Evolutionary conservation across 2,329 filamentous ascomycete species (phyloP).

Genomic region (Fusarium camptoceras): DNA sequence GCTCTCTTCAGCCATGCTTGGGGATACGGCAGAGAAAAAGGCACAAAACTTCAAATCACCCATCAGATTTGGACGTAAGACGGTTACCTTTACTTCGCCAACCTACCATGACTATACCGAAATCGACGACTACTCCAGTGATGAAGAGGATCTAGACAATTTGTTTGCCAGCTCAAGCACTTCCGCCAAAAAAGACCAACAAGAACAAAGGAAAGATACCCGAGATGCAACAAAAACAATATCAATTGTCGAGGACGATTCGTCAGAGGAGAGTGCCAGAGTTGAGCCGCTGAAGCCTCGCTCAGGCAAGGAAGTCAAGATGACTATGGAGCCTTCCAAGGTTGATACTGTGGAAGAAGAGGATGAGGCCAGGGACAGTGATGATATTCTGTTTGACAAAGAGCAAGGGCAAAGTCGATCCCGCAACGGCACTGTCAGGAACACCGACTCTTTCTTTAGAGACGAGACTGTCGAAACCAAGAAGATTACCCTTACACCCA

Average conservation of each 20-base stretch:
- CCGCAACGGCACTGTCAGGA: constrained; percentile 86
- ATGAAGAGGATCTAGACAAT: constrained; percentile 71
- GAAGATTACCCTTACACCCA: constrained; percentile 96
- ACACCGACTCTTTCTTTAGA: constrained; percentile 97
- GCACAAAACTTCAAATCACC: constrained; percentile 82
- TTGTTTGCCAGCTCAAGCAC: constrained; percentile 51
- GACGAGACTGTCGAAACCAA: constrained; percentile 95
- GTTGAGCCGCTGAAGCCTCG: constrained; percentile 67
- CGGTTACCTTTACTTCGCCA: constrained; percentile 84
- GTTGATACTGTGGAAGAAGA: constrained; percentile 53
- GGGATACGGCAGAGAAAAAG: constrained; percentile 77
- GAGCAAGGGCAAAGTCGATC: constrained; percentile 69
- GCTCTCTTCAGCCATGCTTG: constrained; percentile 72
- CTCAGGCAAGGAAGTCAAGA: constrained; percentile 55
- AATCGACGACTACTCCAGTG: constrained; percentile 85
- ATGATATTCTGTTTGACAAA: constrained; percentile 75
- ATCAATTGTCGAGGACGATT: constrained; percentile 47
- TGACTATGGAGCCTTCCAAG: constrained; percentile 48
- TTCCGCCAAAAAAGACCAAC: constrained; percentile 37
- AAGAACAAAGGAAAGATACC: constrained; percentile 47
- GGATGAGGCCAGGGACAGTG: constrained; percentile 62
- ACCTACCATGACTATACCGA: constrained; percentile 92
- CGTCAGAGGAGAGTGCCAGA: constrained; percentile 64
- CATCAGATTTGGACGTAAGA: constrained; percentile 87
- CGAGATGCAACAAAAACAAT: constrained; percentile 49